These are phyloP conservation scores for Silybum marianum DNA, from an alignment of 129 eudicot genomes.

Conservation along the genomic window DNA sequence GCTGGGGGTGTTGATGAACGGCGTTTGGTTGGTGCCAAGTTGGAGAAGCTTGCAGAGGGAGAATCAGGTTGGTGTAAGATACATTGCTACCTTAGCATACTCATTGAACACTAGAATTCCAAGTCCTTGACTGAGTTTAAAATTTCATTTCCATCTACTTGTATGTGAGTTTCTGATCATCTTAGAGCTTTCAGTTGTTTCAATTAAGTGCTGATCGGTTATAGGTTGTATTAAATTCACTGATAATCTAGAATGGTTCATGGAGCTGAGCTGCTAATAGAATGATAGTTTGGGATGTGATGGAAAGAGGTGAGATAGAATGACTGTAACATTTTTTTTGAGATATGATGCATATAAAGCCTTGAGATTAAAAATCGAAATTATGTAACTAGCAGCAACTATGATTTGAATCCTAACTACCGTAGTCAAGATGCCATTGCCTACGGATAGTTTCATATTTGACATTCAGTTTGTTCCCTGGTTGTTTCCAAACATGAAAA, in stretches of 20 bases:
- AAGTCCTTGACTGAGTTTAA: background rate
- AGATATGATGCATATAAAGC: background rate
- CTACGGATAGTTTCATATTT: constrained; percentile 8
- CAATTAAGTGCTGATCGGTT: background rate
- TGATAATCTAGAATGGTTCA: background rate
- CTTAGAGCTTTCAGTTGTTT: background rate
- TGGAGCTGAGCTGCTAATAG: constrained; percentile 13
- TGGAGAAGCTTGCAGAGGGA: constrained; percentile 99
- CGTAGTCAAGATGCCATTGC: constrained; percentile 13
- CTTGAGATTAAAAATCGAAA: background rate
- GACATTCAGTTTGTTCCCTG: background rate
- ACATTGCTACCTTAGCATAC: constrained; percentile 10
- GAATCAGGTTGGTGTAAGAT: constrained; percentile 67
- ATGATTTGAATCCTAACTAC: constrained; percentile 1
- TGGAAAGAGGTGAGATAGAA: constrained; percentile 4
- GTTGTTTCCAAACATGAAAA: background rate
- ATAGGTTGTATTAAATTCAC: background rate
- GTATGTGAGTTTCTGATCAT: background rate
- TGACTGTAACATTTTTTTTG: constrained; percentile 4
- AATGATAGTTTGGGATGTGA: constrained; percentile 7
- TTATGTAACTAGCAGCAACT: constrained; percentile 12
- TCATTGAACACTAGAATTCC: background rate
- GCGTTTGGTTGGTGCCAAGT: constrained; percentile 92
- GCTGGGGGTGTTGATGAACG: constrained; percentile 97
- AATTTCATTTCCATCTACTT: background rate